Evolutionary conservation across 1,284 basidiomycete species (phyloP), one percentile per base, ranked within the genome.

Genomic region (Singerocomus rubriflavus): DNA sequence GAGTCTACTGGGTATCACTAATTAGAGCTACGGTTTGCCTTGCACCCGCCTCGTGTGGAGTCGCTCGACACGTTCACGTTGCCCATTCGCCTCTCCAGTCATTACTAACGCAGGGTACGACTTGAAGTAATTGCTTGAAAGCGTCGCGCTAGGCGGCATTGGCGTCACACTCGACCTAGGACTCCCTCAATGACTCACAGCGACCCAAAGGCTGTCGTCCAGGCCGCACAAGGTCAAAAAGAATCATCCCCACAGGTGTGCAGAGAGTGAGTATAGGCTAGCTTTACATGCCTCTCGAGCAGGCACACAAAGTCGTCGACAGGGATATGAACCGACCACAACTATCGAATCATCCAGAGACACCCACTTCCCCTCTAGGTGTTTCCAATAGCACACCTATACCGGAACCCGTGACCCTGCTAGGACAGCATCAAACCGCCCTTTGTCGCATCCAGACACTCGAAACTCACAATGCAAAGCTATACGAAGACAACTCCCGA

Each of bases 401-500:
- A 9, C 46, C 34, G 0, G 48, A 46, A 16, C 72, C 77, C n/a
- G 71, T 74, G 26, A 65, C 69, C 9, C 67, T 80, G 50, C 53
- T 64, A 6, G 68, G 69, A 32, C 70, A 61, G 32, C 31, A 76
- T 34, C 62, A 65, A 36, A 57, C 68, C 9, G 50, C 74, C 17
- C 60, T 73, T 39, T 57, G 56, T 32, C 63, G 59, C 44, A 70
- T 71, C 47, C 58, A 52, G 27, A 55, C 64, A 9, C 59, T 68
- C 12, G 67, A 73, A 51, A 35, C 44, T 17, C 74, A 79, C 43
- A 80, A 79, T 48, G 56, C 70, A 47, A 78, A 72, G 57, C 67
- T 84, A 31, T 79, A 72, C 52, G 65, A 76, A 47, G 82, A 84
- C 56, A 84, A 84, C 56, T 63, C 62, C 42, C 64, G 55, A 12